Base-by-base conservation (phyloP, 306 rosid species). In the Mucuna pruriens region DNA sequence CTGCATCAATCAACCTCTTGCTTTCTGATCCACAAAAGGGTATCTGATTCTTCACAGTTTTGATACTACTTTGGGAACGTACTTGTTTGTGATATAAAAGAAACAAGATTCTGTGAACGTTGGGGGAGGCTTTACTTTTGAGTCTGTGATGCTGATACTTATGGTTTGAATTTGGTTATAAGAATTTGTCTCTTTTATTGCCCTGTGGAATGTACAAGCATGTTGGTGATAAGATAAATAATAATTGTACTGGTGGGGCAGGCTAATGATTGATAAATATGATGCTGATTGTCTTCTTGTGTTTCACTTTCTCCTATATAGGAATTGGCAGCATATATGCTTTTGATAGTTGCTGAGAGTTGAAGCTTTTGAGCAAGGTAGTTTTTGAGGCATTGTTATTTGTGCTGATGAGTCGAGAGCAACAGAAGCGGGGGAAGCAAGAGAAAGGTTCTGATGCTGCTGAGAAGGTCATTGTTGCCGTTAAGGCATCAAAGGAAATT, bases 381-480 rank as follows among this genome's bases (percentile, higher is more conserved):
- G 34, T 73, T 80, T 29, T 62, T 31, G 64, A 31, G 71, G 73
- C 60, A 76, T 45, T 60, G 52, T 34, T 44, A 13, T 20, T 36
- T 38, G 86, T 76, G 61, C 63, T 62, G 78, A 95, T 92, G 99
- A 92, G 90, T 88, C 86, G 85, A 75, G 98, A 92, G 73, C 90
- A 85, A 62, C 90, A 75, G 83, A 95, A 90, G 82, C 87, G 88
- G 67, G 97, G 86, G 73, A 93, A 86, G 89, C 97, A 77, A 85
- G 96, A 93, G 86, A 95, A 86, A 75, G 85, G 88, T 77, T 90
- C 90, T 2, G 97, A 92, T 87, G 93, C 62, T 22, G 91, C 89
- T 34, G 96, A 88, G 93, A 95, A 93, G 84, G 98, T 95, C 66
- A 91, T 95, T 48, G 99, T 95, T 63, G 98, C 97, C 1, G 99